phyloP scores from a whole-genome alignment of 192 early-diverging fungal genomes.

The Coemansia sp. region DNA sequence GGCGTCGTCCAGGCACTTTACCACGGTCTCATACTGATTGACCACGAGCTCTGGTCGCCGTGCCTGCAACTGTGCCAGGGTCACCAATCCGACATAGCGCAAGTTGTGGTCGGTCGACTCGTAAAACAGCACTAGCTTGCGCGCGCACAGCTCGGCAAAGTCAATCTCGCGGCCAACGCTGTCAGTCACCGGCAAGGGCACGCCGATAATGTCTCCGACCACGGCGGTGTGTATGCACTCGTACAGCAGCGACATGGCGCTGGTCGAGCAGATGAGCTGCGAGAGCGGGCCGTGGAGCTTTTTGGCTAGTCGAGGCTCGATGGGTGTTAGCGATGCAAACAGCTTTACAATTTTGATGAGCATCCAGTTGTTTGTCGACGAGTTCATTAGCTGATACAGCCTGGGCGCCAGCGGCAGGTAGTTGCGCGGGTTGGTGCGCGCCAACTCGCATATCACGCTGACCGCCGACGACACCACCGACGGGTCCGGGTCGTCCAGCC shows the following conservation, averaged over 20 bases:
- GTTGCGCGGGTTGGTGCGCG: slow-evolving; percentile 87
- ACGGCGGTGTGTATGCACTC: slow-evolving; percentile 97
- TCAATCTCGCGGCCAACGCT: slow-evolving; percentile 41
- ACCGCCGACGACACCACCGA: slow-evolving; percentile 93
- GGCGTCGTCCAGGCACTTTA: slow-evolving; percentile 89
- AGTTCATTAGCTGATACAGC: slow-evolving; percentile 87
- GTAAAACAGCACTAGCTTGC: slow-evolving; percentile 80
- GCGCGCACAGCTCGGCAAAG: slow-evolving; percentile 81
- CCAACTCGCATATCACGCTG: slow-evolving; percentile 96
- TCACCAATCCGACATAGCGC: slow-evolving; percentile 86
- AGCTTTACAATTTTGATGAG: slow-evolving; percentile 99
- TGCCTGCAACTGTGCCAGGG: slow-evolving; percentile 79
- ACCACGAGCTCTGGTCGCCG: slow-evolving; percentile 84
- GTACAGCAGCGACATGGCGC: slow-evolving; percentile 96
- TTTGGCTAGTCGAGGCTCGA: slow-evolving; percentile 91
- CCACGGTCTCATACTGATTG: slow-evolving; percentile 80
- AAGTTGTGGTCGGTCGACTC: slow-evolving; percentile 90
- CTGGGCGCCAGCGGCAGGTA: slow-evolving; percentile 95
- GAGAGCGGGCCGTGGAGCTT: slow-evolving; percentile 87
- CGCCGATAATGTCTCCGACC: slow-evolving; percentile 81
- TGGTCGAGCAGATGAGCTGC: slow-evolving; percentile 82
- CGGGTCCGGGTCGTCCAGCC: slow-evolving; percentile 90
- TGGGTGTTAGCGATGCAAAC: slow-evolving; percentile 89
- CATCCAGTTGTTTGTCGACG: slow-evolving; percentile 98
- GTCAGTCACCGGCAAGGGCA: slow-evolving; percentile 56